phyloP scores from a whole-genome alignment of 2,329 filamentous ascomycete genomes.

The Geoglossum cookeanum region DNA sequence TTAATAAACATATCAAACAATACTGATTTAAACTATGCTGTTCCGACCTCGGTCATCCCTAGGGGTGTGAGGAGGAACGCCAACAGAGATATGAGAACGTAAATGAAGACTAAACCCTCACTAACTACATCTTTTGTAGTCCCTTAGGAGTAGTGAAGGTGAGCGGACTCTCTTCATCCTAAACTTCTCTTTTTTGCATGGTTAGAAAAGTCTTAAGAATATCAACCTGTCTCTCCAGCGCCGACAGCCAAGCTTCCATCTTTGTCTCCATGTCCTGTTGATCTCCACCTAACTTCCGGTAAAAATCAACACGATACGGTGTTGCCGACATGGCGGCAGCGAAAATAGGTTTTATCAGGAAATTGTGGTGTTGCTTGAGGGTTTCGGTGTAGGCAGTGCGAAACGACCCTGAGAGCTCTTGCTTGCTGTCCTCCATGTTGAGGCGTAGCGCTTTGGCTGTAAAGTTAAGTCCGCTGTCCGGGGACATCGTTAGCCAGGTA shows the following conservation, averaged over 20 bases:
- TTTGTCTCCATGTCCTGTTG: constrained; percentile 40
- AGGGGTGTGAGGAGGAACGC: too few relatives aligned
- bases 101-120: too few relatives aligned
- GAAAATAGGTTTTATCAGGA: constrained; percentile 83
- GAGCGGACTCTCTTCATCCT: not conserved
- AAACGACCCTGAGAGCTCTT: constrained; percentile 79
- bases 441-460: constrained; percentile 65
- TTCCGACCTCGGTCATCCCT: too few relatives aligned
- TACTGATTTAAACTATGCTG: too few relatives aligned
- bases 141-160: not conserved
- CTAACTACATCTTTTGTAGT: too few relatives aligned
- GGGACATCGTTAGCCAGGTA: constrained; percentile 3
- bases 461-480: constrained; percentile 69
- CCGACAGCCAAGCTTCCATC: constrained; percentile 52
- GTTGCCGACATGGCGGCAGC: constrained; percentile 81
- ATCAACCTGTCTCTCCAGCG: constrained; percentile 57
- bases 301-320: constrained; percentile 88
- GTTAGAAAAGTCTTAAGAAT: constrained; percentile 51
- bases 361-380: constrained; percentile 80
- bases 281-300: constrained; percentile 61
- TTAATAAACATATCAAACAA: too few relatives aligned
- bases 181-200: constrained; percentile 25
- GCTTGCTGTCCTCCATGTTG: constrained; percentile 46
- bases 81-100: too few relatives aligned
- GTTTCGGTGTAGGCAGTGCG: constrained; percentile 65